These are phyloP conservation scores for Kurtzmaniella quercitrusa DNA, from an alignment of 1,139 yeast species.

Conservation along the genomic window DNA sequence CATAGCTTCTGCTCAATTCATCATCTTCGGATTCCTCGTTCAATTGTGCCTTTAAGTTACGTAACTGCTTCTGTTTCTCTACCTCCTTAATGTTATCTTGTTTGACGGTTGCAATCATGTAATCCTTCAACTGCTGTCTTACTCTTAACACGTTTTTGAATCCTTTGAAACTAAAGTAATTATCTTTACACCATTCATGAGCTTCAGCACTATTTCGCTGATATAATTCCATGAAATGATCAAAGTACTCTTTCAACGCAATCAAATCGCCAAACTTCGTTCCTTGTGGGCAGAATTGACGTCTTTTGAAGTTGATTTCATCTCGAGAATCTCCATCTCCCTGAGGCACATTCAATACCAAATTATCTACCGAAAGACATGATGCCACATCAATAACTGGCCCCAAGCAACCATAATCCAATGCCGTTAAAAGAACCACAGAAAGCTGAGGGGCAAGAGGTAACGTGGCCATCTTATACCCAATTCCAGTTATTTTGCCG, in stretches of 20 bases:
- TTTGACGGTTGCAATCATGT: slow-evolving; percentile 50
- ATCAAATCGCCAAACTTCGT: slow-evolving; percentile 74
- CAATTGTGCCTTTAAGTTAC: slow-evolving; percentile 25
- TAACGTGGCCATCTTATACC: slow-evolving; percentile 78
- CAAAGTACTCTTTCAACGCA: slow-evolving; percentile 74
- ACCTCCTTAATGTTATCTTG: slow-evolving; percentile 31
- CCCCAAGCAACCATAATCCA: slow-evolving; percentile 50
- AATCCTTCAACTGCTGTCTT: slow-evolving; percentile 68
- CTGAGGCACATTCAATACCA: slow-evolving; percentile 54
- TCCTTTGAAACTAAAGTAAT: slow-evolving; percentile 74
- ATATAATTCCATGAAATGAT: slow-evolving; percentile 50
- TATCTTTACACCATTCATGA: slow-evolving; percentile 78
- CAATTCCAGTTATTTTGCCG: slow-evolving; percentile 74
- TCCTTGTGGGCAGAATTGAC: slow-evolving; percentile 67
- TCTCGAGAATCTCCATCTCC: slow-evolving; percentile 81
- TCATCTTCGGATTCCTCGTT: slow-evolving; percentile 16
- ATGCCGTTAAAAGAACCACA: slow-evolving; percentile 76
- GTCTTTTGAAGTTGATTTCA: slow-evolving; percentile 62
- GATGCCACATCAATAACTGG: slow-evolving; percentile 86
- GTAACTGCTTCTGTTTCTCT: slow-evolving; percentile 25
- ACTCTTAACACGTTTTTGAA: slow-evolving; percentile 74
- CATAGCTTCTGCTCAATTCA: slow-evolving; percentile 20
- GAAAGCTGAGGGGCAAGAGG: slow-evolving; percentile 92
- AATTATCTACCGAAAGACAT: slow-evolving; percentile 87
- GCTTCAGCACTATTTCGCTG: slow-evolving; percentile 40